phyloP scores from a whole-genome alignment of 148 eudicot genomes.

The Rhododendron kiyosumense region DNA sequence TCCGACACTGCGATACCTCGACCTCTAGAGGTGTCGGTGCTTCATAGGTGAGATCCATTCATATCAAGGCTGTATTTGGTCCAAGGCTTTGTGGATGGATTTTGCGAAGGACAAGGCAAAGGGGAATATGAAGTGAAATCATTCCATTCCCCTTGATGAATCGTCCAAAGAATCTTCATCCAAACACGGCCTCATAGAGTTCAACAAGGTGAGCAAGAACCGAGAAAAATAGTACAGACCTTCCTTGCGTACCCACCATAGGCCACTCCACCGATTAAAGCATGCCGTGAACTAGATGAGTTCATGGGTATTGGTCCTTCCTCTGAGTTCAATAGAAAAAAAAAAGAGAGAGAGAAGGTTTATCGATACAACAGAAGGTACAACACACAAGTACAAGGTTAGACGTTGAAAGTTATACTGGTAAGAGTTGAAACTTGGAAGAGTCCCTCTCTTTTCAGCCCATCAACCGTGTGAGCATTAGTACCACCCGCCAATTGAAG shows the following conservation, averaged over 20 bases:
- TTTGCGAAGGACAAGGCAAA: background rate
- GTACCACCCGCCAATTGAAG: conserved; percentile 97
- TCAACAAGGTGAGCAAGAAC: background rate
- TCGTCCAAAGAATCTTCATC: background rate
- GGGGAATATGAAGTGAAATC: background rate
- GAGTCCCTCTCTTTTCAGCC: conserved; percentile 56
- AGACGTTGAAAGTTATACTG: conserved; percentile 20
- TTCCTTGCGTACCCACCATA: conserved; percentile 94
- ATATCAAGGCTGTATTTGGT: background rate
- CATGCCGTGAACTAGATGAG: conserved; percentile 16
- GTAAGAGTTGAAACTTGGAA: conserved; percentile 35
- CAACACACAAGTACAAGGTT: background rate
- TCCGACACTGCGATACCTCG: no score
- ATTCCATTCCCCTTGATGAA: background rate
- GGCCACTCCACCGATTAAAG: conserved; percentile 71
- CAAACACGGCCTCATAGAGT: background rate
- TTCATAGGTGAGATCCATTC: background rate
- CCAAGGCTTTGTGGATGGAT: background rate
- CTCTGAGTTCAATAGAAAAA: conserved; percentile 21
- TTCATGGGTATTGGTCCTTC: conserved; percentile 2
- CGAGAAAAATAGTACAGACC: conserved; percentile 25
- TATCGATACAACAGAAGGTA: background rate
- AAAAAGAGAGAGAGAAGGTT: conserved; percentile 2
- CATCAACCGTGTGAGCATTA: conserved; percentile 83
- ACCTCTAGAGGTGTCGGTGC: no score